These are phyloP conservation scores for Excoecaria agallocha DNA, from an alignment of 345 rosid genomes.

Conservation along the genomic window DNA sequence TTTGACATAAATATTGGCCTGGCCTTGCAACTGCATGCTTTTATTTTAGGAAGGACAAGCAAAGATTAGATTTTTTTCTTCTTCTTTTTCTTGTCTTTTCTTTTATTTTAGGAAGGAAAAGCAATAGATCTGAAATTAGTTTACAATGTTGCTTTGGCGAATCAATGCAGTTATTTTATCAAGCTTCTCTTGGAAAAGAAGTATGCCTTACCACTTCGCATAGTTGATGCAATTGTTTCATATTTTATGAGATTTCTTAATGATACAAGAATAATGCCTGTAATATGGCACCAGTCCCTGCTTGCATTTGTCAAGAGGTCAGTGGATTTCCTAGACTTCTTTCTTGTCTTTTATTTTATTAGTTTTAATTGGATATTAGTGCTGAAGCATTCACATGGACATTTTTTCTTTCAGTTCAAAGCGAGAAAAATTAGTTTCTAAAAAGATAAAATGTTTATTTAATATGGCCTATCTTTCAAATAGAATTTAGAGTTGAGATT, in stretches of 20 bases:
- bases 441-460: not conserved
- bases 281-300: conserved; percentile 96
- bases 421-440: not conserved
- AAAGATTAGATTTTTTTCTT: too few species aligned
- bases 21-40: not conserved
- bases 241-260: conserved; percentile 80
- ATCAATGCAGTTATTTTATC: conserved; percentile 69
- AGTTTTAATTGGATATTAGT: not conserved
- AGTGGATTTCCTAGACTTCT: conserved; percentile 7
- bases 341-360: not conserved
- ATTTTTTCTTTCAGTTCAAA: not conserved
- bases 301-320: conserved; percentile 90
- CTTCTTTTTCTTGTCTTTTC: too few species aligned
- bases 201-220: conserved; percentile 80
- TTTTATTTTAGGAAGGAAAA: too few species aligned
- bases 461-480: not conserved
- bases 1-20: not conserved
- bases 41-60: not conserved
- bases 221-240: conserved; percentile 70
- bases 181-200: conserved; percentile 92
- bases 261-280: conserved; percentile 86
- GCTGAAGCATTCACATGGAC: not conserved
- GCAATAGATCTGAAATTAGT: not conserved
- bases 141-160: conserved; percentile 10
- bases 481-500: not conserved